These are phyloP conservation scores for Orbilia ellipsospora DNA, from an alignment of 2,329 filamentous ascomycete genomes.

Conservation along the genomic window DNA sequence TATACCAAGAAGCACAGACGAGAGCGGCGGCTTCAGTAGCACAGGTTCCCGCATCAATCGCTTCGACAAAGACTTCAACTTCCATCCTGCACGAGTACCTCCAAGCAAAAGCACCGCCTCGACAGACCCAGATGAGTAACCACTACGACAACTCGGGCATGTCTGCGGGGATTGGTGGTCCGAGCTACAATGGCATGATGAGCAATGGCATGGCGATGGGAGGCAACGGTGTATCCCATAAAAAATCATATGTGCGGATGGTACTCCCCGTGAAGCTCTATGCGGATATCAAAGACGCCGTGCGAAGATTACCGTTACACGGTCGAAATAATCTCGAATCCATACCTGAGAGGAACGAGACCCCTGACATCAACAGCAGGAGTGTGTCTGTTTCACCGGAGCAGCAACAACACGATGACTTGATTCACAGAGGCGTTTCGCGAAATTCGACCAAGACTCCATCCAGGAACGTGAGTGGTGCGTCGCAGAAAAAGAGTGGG, in stretches of 20 bases:
- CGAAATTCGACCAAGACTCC: slow-evolving; percentile 34
- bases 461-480: slow-evolving; percentile 32
- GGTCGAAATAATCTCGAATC: slow-evolving; percentile 31
- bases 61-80: slow-evolving; percentile 44
- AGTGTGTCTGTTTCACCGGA: slow-evolving; percentile 24
- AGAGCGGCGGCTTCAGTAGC: slow-evolving; percentile 36
- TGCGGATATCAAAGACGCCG: slow-evolving; percentile 35
- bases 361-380: slow-evolving; percentile 21
- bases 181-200: slow-evolving; percentile 7
- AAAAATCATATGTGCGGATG: slow-evolving; percentile 43
- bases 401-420: slow-evolving; percentile 34
- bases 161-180: slow-evolving; percentile 9
- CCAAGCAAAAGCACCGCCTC: slow-evolving; percentile 34
- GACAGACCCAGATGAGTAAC: slow-evolving; percentile 25
- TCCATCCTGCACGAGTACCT: slow-evolving; percentile 45
- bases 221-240: slow-evolving; percentile 15
- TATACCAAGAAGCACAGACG: slow-evolving; percentile 47
- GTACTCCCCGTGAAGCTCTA: slow-evolving; percentile 38
- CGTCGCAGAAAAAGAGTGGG: slow-evolving; percentile 43
- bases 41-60: slow-evolving; percentile 37
- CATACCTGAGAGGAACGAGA: slow-evolving; percentile 39
- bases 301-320: slow-evolving; percentile 38
- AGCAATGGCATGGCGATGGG: slow-evolving; percentile 5
- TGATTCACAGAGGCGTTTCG: slow-evolving; percentile 31
- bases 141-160: slow-evolving; percentile 12